Base-by-base conservation (phyloP, 1,139 yeast genomes). In the Taiozyma onychis region DNA sequence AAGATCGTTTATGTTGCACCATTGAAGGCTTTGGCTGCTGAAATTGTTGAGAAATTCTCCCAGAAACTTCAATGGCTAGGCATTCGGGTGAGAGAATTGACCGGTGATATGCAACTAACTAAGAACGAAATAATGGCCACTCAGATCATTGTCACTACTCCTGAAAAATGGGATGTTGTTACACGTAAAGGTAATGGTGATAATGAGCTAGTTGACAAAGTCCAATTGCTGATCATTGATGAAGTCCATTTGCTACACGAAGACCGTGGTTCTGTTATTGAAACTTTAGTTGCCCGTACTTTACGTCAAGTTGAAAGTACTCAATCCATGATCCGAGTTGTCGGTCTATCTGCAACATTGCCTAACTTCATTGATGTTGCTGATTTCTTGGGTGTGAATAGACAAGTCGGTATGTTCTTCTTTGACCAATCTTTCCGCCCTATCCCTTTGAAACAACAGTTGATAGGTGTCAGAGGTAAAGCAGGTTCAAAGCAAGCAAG, bases 111-210 rank as follows among this genome's bases (percentile, higher is more conserved):
- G 95, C 97, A 93, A 63, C 71, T 95, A 48, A 87, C 96, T 0
- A 81, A 84, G 59, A 79, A 83, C 14, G 98, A 93, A 66, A 89
- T 93, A 39, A 69, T 83, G 62, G 78, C 80, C 1, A 93, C 98
- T 1, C 99, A 93, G 66, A 77, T 93, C 43, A 88, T 93, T 59
- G 97, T 93, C 8, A 93, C 98, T 0, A 93, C 99, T 0, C 99
- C 99, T 0, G 99, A 93, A 66, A 93, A 93, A 69, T 93, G 99
- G 99, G 99, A 93, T 72, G 97, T 93, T 11, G 97, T 93, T 1
- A 93, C 99, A 0, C 78, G 99, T 65, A 93, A 93, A 63, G 74
- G 80, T 0, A 74, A 68, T 54, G 86, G 97, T 51, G 98, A 90
- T 63, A 84, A 83, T 47, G 97, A 91, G 55, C 71, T 93, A 41